Base-by-base conservation (phyloP, 129 eudicot genomes). In the Tagetes erecta region DNA sequence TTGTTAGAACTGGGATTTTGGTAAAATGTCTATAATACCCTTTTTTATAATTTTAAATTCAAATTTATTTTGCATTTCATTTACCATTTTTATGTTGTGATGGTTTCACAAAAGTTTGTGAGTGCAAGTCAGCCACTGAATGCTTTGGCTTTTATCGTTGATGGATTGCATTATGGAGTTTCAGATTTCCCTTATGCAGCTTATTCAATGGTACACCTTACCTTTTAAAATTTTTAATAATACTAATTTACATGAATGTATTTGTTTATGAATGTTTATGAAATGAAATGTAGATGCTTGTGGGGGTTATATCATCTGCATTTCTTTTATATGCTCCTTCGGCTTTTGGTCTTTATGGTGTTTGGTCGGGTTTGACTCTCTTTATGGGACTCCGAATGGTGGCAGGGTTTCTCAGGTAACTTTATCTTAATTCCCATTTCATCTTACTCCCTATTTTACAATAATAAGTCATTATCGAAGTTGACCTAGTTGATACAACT, bases 161-260 rank as follows among this genome's bases (percentile, higher is more conserved):
- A 94, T 73, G 99, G 99, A 66, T 88, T 94, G 74, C 96, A 94
- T 72, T 91, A 84, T 55, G 99, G 99, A 56, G 96, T 87, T 69
- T 94, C 97, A 47, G 99, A 94, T 73, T 94, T 94, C 75, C 87
- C 86, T 20, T 94, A 90, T 73, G 96, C 99, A 36, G 97, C 99
- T 58, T 65, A 70, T 75, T 91, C 99, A 44, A 91, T 90, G 99
- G 99, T 94, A 85, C 30, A 66, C 47, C 14, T 78, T 50, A 58
- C 2, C 47, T 39, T 0, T n/a, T 8, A 64, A 64, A 3, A n/a
- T 12, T 20, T 53, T 4, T 38, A 72, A 62, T 65, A 50, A 50
- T 33, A 55, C 11, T 11, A 35, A 11, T 35, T 59, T 34, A 45
- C 3, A 6, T 45, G 7, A 34, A 67, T 47, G 37, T 11, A 36